Evolutionary conservation across 108 stramenopile species (phyloP).

Genomic region (Nannochloropsis oceanica): DNA sequence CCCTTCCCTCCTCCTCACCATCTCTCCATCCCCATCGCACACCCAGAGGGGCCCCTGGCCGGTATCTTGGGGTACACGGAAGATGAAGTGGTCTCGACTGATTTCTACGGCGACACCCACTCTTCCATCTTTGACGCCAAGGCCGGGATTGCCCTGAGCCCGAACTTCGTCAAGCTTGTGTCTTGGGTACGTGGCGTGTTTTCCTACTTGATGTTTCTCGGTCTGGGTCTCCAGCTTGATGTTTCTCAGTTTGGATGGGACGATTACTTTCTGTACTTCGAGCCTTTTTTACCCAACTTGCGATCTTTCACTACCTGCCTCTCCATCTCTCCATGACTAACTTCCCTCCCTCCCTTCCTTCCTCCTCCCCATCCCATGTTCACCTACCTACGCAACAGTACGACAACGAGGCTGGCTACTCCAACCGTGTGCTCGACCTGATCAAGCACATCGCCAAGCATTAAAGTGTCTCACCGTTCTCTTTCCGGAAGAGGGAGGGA

Average conservation of each 20-base stretch:
- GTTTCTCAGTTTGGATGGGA: too few species aligned
- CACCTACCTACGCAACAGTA: slow-evolving; percentile 36
- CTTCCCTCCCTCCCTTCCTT: too few species aligned
- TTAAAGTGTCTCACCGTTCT: neutral
- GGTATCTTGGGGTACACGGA: slow-evolving; percentile 89
- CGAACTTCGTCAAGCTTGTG: slow-evolving; percentile 97
- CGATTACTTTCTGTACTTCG: too few species aligned
- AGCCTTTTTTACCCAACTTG: too few species aligned
- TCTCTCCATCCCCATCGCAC: neutral
- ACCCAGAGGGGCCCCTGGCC: slow-evolving; percentile 70
- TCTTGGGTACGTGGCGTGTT: neutral
- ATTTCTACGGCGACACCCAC: slow-evolving; percentile 78
- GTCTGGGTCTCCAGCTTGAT: too few species aligned
- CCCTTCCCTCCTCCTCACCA: too few species aligned
- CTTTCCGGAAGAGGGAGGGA: neutral
- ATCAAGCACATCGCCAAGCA: slow-evolving; percentile 77
- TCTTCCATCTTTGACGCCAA: slow-evolving; percentile 92
- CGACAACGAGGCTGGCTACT: slow-evolving; percentile 96
- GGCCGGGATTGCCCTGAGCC: slow-evolving; percentile 89
- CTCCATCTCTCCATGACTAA: too few species aligned
- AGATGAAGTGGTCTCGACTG: slow-evolving; percentile 81
- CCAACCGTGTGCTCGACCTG: slow-evolving; percentile 68
- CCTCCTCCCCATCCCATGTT: too few species aligned
- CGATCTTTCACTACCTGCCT: too few species aligned
- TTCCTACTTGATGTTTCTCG: too few species aligned